Evolutionary conservation across 2,329 filamentous ascomycete species (phyloP).

Genomic region (Elsinoe arachidis): DNA sequence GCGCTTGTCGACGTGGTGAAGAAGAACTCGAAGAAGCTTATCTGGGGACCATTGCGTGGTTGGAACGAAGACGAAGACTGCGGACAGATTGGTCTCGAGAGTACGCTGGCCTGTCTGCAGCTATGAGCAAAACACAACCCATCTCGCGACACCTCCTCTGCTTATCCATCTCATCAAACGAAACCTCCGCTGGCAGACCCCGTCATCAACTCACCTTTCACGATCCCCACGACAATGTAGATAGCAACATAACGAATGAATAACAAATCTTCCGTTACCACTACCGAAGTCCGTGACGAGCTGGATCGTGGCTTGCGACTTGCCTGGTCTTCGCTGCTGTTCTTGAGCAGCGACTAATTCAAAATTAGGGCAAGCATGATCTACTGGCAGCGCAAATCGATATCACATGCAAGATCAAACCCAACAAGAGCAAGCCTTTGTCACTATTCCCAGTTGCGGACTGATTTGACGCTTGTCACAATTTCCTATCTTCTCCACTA

Average conservation of each 20-base stretch:
- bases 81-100: slow-evolving; percentile 17
- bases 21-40: slow-evolving; percentile 44
- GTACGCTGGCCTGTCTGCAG: slow-evolving; percentile 16
- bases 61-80: slow-evolving; percentile 50
- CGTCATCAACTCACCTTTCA: no score
- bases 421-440: not conserved
- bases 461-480: not conserved
- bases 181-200: no score
- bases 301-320: not conserved
- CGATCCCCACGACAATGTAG: not conserved
- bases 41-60: slow-evolving; percentile 59
- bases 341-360: not conserved
- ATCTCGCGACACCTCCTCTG: no score
- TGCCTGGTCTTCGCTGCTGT: not conserved
- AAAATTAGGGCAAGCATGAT: not conserved
- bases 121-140: not conserved
- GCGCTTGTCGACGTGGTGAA: slow-evolving; percentile 48
- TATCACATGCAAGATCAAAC: not conserved
- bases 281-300: not conserved
- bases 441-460: not conserved
- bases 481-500: slow-evolving; percentile 7
- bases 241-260: not conserved
- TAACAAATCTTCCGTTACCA: not conserved
- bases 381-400: not conserved
- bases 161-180: not conserved